Evolutionary conservation across 2,329 filamentous ascomycete genomes (phyloP), one percentile per base, ranked within the genome.

Genomic region (Escovopsis sp.): DNA sequence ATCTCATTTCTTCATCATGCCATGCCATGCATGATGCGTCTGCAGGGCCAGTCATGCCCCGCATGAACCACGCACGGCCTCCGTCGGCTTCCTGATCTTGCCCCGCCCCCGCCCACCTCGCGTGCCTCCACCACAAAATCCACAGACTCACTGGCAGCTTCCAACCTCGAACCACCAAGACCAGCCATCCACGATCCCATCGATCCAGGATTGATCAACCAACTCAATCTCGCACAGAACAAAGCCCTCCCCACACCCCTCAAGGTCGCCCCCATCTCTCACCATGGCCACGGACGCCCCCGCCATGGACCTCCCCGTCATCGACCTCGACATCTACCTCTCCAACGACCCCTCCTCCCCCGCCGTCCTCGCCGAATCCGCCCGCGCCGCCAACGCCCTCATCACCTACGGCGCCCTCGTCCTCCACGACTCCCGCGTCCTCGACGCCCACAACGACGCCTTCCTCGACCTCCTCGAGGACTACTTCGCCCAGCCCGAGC

Each of bases 381-480:
- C 51, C 37, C 67, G 65, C 47, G 74, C 71, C 4, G 72, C 74
- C 37, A 55, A 65, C 13, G 73, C 72, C 29, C 68, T 78, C 43
- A 71, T 77, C 54, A 68, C 68, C 13, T 76, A 74, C 56, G 74
- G 74, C 44, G 74, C 74, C 8, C 65, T 78, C 15, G 62, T 78
- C 20, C 64, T 77, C 37, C 74, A 74, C 60, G 74, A 77, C 60
- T 70, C 68, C 40, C 72, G 74, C 47, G 73, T 76, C 11, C 62
- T 69, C 14, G 70, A 72, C 50, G 50, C 58, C 2, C 70, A 74
- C 57, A 78, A 78, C 60, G 59, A 60, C 24, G 58, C 62, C 41
- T 78, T 78, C 50, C 68, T 78, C 43, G 72, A 78, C 55, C 63
- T 78, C 32, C 66, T 77, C n/a, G 74, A 78, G 57, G 72, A 76